Evolutionary conservation across 208 protist genomes (phyloP).

Genomic region (Leishmania mexicana): DNA sequence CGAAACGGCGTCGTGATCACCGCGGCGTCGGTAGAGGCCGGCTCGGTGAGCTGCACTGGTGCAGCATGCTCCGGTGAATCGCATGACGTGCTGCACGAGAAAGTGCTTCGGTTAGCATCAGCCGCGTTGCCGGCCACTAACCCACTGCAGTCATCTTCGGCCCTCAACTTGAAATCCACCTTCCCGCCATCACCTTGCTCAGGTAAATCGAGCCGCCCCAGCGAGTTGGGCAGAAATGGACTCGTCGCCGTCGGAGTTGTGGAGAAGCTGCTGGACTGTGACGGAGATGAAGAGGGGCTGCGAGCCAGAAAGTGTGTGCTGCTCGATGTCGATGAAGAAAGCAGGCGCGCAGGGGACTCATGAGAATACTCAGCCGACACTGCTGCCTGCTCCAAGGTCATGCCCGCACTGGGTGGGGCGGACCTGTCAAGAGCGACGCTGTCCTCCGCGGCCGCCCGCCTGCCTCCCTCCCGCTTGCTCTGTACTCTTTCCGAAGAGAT

Average conservation of each 20-base stretch:
- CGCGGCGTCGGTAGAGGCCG: background rate
- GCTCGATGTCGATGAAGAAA: background rate
- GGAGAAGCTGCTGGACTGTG: constrained; percentile 13
- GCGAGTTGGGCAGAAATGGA: background rate
- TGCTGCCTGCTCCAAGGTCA: background rate
- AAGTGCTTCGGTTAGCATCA: too few species aligned
- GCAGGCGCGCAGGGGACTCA: background rate
- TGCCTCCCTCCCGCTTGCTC: background rate
- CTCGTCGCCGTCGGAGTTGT: constrained; percentile 3
- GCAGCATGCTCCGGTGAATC: background rate
- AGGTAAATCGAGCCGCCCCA: background rate
- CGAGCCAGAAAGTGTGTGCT: background rate
- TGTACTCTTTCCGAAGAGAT: too few species aligned
- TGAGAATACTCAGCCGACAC: background rate
- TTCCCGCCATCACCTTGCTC: background rate
- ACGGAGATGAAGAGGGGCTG: background rate
- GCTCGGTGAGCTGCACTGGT: background rate
- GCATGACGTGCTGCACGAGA: background rate
- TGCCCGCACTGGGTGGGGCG: background rate
- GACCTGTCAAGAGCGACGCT: background rate
- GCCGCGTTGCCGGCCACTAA: background rate
- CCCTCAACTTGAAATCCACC: background rate
- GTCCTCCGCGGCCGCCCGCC: too few species aligned
- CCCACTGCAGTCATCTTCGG: background rate
- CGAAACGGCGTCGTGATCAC: constrained; percentile 13